Conservation (phyloP, 371 early-diverging fungal species). For the Actinomucor elegans region DNA sequence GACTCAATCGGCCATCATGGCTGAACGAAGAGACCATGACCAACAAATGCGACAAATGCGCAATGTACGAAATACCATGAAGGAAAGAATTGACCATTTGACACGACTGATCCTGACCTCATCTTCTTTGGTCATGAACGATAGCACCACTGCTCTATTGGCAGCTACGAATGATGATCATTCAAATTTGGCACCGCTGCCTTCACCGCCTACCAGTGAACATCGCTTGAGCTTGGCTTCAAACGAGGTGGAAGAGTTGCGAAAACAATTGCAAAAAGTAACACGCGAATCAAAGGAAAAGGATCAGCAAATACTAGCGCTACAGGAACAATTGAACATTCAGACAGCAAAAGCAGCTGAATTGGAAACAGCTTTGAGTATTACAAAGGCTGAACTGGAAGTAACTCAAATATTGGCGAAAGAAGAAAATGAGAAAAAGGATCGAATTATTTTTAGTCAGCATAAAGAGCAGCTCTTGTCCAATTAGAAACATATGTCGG, state of each 20-base stretch:
- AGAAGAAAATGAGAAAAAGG: neutral
- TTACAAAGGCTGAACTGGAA: slow-evolving; percentile 18
- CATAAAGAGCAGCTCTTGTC: neutral
- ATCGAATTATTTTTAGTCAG: neutral
- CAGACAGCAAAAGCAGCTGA: neutral
- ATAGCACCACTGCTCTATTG: neutral
- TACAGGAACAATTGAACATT: slow-evolving; percentile 12
- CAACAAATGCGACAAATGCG: slow-evolving; percentile 75
- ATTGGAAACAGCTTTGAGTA: slow-evolving; percentile 13
- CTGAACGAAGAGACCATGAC: slow-evolving; percentile 61
- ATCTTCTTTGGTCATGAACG: slow-evolving; percentile 41
- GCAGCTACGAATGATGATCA: neutral
- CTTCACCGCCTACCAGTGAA: neutral
- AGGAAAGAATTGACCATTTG: slow-evolving; percentile 72
- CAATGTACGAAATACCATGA: slow-evolving; percentile 72
- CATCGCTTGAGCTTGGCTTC: neutral
- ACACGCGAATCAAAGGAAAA: slow-evolving; percentile 7
- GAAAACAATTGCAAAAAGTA: neutral
- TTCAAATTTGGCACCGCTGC: neutral
- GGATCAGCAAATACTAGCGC: slow-evolving; percentile 8
- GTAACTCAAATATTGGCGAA: slow-evolving; percentile 3
- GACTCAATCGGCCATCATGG: slow-evolving; percentile 25
- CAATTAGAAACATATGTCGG: no score
- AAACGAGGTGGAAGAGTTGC: neutral
- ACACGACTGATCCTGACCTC: slow-evolving; percentile 82